A percentile compares a stretch with the other conserved stretches of the same genome.
Conservation (phyloP, 495 filamentous ascomycete genomes). For the Venustampulla echinocandica region DNA sequence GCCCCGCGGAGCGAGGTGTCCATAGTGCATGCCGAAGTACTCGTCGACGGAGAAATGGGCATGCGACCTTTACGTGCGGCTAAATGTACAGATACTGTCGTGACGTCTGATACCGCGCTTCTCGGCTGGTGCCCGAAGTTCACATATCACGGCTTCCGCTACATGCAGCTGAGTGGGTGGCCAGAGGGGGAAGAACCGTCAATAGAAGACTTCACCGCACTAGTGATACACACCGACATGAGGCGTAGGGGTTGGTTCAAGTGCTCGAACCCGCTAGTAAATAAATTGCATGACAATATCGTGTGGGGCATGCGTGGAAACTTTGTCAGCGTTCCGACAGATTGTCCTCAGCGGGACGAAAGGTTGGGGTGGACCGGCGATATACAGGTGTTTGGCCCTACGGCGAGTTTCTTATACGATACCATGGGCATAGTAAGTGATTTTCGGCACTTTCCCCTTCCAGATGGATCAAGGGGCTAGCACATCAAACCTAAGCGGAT, state of each 20-base stretch:
- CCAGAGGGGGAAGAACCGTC: conserved; percentile 15
- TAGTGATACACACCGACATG: conserved; percentile 44
- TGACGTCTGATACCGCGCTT: conserved; percentile 17
- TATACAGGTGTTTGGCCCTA: conserved; percentile 35
- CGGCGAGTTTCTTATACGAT: conserved; percentile 40
- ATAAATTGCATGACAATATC: conserved; percentile 39
- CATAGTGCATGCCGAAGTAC: conserved; percentile 41
- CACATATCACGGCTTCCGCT: conserved; percentile 47
- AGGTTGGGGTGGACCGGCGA: conserved; percentile 47
- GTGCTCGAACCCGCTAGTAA: conserved; percentile 37
- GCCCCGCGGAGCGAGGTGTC: conserved; percentile 27
- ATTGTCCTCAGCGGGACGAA: conserved; percentile 48
- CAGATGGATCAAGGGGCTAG: too few species aligned
- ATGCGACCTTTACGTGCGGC: conserved; percentile 39
- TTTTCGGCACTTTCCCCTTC: too few species aligned
- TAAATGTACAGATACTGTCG: conserved; percentile 33
- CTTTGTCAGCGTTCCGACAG: conserved; percentile 42
- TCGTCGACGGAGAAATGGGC: conserved; percentile 41
- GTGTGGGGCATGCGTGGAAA: conserved; percentile 44
- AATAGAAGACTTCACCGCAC: conserved; percentile 23
- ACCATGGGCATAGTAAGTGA: conserved; percentile 38
- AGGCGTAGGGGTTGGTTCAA: conserved; percentile 32
- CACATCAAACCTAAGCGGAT: too few species aligned
- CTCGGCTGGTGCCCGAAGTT: conserved; percentile 19
- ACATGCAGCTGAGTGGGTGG: conserved; percentile 39